Evolutionary conservation across 768 basidiomycete genomes (phyloP).

Genomic region (Rhodotorula graminis): DNA sequence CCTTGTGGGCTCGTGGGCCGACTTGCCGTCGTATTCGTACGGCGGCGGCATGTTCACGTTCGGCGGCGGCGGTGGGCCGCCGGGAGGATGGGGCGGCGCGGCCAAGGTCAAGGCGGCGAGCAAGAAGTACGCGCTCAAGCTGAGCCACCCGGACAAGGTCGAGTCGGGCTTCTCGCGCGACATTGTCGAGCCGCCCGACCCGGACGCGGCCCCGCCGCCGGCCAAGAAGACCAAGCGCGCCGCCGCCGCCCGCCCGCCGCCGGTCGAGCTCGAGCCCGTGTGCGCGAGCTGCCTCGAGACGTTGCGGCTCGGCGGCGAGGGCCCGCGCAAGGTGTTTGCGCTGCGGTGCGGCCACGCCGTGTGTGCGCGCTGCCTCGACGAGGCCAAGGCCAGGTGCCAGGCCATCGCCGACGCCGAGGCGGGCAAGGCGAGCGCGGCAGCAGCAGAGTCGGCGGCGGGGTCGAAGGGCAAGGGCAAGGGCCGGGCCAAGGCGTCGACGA

Average conservation of each 20-base stretch:
- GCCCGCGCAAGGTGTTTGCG: constrained; percentile 9
- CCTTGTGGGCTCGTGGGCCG: neutral
- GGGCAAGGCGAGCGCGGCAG: neutral
- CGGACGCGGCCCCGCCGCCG: neutral
- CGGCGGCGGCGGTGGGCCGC: neutral
- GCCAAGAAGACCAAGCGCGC: neutral
- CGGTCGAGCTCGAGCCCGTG: constrained; percentile 6
- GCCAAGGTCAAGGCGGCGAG: constrained; percentile 22
- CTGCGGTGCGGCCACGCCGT: constrained; percentile 31
- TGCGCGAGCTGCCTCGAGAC: constrained; percentile 28
- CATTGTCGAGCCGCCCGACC: constrained; percentile 22
- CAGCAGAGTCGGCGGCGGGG: neutral
- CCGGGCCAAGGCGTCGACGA: neutral
- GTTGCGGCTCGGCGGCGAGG: constrained; percentile 12
- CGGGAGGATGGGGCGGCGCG: constrained; percentile 23
- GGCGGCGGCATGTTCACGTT: neutral
- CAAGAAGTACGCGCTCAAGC: constrained; percentile 26
- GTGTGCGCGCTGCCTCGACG: constrained; percentile 25
- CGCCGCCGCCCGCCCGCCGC: neutral
- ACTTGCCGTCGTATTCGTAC: neutral
- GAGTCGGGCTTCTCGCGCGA: constrained; percentile 28
- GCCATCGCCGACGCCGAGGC: constrained; percentile 2
- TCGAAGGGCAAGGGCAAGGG: constrained; percentile 4
- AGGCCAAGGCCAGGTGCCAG: constrained; percentile 11
- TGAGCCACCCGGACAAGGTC: constrained; percentile 22